These are phyloP conservation scores for Suillus placidus DNA, from an alignment of 768 basidiomycete genomes.

Conservation along the genomic window DNA sequence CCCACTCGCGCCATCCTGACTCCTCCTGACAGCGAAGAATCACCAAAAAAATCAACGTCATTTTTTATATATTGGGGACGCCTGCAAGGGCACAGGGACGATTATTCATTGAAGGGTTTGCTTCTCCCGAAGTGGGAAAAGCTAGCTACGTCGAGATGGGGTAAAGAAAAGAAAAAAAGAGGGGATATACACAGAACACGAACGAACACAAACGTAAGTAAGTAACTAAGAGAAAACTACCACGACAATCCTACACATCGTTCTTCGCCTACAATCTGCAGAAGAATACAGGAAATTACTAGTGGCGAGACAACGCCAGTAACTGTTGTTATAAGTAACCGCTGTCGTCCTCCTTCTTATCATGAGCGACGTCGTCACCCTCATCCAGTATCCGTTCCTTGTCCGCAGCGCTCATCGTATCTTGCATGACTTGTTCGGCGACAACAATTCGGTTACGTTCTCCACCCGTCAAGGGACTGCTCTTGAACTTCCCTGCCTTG, in stretches of 20 bases:
- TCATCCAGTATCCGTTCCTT: slow-evolving; percentile 38
- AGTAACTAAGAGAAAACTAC: background rate
- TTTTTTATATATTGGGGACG: background rate
- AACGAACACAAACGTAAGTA: background rate
- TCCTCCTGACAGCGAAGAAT: background rate
- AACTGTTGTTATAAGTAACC: slow-evolving; percentile 28
- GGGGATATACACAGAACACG: background rate
- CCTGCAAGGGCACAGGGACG: background rate
- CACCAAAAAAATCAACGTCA: too few species aligned
- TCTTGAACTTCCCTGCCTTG: slow-evolving; percentile 71
- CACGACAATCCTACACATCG: background rate
- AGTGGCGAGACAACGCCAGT: background rate
- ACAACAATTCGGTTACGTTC: slow-evolving; percentile 48
- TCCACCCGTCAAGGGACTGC: slow-evolving; percentile 61
- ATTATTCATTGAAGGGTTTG: background rate
- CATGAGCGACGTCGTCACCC: slow-evolving; percentile 34
- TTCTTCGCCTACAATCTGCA: background rate
- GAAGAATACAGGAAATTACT: background rate
- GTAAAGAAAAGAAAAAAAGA: background rate
- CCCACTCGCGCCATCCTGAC: background rate
- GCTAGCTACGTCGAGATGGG: background rate
- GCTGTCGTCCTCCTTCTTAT: slow-evolving; percentile 32
- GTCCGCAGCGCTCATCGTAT: slow-evolving; percentile 25
- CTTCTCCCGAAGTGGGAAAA: background rate
- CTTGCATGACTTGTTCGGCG: slow-evolving; percentile 50